These are phyloP conservation scores for Gastrolobium villosum DNA, from an alignment of 306 rosid genomes.

Conservation along the genomic window DNA sequence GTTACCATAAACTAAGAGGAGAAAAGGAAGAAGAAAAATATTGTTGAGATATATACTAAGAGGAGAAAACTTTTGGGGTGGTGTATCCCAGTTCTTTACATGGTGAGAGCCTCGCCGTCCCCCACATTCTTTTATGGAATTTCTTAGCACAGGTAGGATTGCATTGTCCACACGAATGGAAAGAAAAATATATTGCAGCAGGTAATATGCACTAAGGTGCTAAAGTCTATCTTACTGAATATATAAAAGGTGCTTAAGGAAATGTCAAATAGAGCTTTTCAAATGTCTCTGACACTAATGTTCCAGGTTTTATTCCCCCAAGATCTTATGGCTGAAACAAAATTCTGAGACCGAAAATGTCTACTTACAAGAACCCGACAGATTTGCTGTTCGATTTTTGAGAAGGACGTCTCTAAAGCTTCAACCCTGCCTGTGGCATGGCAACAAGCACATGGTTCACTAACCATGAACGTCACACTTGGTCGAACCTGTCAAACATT, in stretches of 20 bases:
- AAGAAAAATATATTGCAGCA: conserved; percentile 17
- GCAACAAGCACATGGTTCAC: conserved; percentile 94
- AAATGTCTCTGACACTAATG: conserved; percentile 7
- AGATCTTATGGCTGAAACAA: conserved; percentile 27
- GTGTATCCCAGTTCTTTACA: too few relatives aligned
- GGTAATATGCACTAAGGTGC: background rate
- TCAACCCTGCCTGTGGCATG: conserved; percentile 98
- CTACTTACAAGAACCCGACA: conserved; percentile 85
- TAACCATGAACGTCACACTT: conserved; percentile 95
- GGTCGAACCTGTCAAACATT: conserved; percentile 88
- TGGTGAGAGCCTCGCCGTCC: too few relatives aligned
- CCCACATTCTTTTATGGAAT: too few relatives aligned
- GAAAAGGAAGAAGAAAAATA: conserved; percentile 22
- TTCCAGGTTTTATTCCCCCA: background rate
- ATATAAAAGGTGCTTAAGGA: conserved; percentile 13
- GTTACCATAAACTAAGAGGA: background rate
- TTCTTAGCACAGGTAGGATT: too few relatives aligned
- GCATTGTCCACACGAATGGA: too few relatives aligned
- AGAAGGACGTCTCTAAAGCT: conserved; percentile 94
- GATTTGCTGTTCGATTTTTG: conserved; percentile 96
- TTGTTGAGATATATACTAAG: too few relatives aligned
- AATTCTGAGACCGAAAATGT: conserved; percentile 26
- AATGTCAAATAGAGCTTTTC: conserved; percentile 30
- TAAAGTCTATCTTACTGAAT: background rate
- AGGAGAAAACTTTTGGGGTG: too few relatives aligned